Base-by-base conservation (phyloP, 192 early-diverging fungal species). In the Coemansia javaensis region DNA sequence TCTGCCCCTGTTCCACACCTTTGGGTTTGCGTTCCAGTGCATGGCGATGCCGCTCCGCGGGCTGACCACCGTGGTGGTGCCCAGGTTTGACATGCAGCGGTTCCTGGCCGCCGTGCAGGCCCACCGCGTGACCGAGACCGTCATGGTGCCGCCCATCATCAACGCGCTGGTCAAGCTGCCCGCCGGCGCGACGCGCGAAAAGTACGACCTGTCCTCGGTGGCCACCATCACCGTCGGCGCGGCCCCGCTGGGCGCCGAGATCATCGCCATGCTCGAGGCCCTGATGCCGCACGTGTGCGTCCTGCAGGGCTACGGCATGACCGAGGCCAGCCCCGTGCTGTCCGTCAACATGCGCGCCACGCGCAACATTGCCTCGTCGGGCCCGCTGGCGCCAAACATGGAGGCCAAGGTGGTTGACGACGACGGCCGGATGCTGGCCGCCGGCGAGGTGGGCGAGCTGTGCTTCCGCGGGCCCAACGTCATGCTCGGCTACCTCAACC, bases 401-500 rank as follows among this genome's bases (percentile, higher is more conserved):
- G 63, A 85, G 24, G 84, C 81, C 21, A 82, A 79, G 15, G 47
- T 94, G 6, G 77, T 94, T 6, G 77, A 85, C 40, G 81, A 83
- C 20, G 32, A 77, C 5, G 79, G 72, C 2, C 36, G 46, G 13
- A 7, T 17, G 2, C 17, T 69, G 2, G 30, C 44, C 0, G 18
- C 21, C 0, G 76, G 77, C 32, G 59, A 87, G 32, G 50, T 47
- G 0, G 94, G 92, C 9, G 92, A 97, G 66, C 65, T 97, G 31
- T 91, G 86, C 76, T 53, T 93, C 33, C 81, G 84, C 7, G 90
- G 90, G 0, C 89, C 90, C 13, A 96, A 88, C 55, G 60, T 93
- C 44, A 93, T 93, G 91, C 39, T 60, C 8, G 92, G 90, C 0
- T 96, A 96, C 48, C 74, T 86, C 31, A 88, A 89, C 54, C 88